Evolutionary conservation across 2,329 filamentous ascomycete species (phyloP).

Genomic region (Colletotrichum lupini): DNA sequence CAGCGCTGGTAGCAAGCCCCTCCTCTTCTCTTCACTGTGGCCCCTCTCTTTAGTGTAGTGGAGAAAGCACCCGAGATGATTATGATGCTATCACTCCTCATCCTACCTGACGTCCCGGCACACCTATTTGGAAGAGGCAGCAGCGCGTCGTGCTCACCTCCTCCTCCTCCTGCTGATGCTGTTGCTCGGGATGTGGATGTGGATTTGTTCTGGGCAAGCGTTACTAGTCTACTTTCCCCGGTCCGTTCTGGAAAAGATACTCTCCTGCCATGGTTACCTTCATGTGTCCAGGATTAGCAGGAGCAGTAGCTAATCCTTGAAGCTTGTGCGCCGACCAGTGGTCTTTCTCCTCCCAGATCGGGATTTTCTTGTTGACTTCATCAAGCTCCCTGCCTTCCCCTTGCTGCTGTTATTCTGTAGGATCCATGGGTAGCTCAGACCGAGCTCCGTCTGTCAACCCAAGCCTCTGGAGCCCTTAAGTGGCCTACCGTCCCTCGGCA

Average conservation of each 20-base stretch:
- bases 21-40: neutral
- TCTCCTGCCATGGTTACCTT: constrained; percentile 12
- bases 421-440: neutral
- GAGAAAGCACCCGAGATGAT: neutral
- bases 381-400: neutral
- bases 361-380: neutral
- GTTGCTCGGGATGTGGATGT: constrained; percentile 17
- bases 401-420: neutral
- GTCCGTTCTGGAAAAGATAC: neutral
- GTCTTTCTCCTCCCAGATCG: constrained; percentile 21
- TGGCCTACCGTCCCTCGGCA: constrained; percentile 2
- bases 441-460: constrained; percentile 7
- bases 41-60: constrained; percentile 2
- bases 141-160: neutral
- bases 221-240: neutral
- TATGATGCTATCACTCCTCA: constrained; percentile 16
- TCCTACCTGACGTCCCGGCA: neutral
- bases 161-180: too few species aligned
- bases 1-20: neutral
- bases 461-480: constrained; percentile 18
- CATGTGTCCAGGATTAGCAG: constrained; percentile 4
- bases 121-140: neutral
- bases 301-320: neutral
- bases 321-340: constrained; percentile 8
- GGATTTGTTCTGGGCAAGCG: constrained; percentile 12